Conservation (phyloP, 805 yeast genomes). For the Metschnikowia noctiluminum region DNA sequence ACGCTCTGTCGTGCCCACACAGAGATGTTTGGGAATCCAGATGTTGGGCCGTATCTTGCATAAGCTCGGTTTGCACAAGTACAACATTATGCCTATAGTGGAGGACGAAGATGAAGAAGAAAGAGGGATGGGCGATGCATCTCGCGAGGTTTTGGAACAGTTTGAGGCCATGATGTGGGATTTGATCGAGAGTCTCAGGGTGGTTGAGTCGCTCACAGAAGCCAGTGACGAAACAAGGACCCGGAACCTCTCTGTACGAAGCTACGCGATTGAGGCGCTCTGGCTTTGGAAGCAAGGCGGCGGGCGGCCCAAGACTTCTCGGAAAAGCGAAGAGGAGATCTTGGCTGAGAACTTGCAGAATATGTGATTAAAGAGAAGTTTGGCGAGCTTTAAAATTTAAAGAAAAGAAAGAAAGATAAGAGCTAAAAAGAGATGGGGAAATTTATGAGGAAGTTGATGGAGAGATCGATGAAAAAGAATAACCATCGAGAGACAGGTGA, state of each 20-base stretch:
- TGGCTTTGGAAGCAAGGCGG: conserved; percentile 79
- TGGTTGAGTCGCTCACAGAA: conserved; percentile 63
- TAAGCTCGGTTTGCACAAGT: conserved; percentile 66
- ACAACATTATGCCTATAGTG: conserved; percentile 47
- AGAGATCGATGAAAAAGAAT: no score
- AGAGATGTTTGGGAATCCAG: conserved; percentile 81
- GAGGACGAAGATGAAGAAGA: conserved; percentile 32
- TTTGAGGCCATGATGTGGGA: conserved; percentile 69
- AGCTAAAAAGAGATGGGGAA: neutral
- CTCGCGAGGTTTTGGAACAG: conserved; percentile 26
- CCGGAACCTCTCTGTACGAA: conserved; percentile 67
- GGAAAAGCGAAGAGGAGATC: conserved; percentile 25
- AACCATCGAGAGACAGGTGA: no score
- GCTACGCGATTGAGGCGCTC: conserved; percentile 83
- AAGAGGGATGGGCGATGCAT: conserved; percentile 37
- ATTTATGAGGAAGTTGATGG: no score
- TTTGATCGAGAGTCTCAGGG: conserved; percentile 55
- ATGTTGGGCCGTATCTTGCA: conserved; percentile 84
- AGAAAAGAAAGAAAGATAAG: no score
- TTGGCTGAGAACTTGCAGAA: conserved; percentile 22
- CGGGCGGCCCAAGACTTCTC: conserved; percentile 24
- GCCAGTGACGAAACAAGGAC: conserved; percentile 66
- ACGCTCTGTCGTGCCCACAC: conserved; percentile 78
- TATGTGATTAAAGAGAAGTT: conserved; percentile 2
- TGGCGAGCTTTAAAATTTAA: no score